Conservation (phyloP, 2,329 filamentous ascomycete species). For the Stemphylium vesicarium region DNA sequence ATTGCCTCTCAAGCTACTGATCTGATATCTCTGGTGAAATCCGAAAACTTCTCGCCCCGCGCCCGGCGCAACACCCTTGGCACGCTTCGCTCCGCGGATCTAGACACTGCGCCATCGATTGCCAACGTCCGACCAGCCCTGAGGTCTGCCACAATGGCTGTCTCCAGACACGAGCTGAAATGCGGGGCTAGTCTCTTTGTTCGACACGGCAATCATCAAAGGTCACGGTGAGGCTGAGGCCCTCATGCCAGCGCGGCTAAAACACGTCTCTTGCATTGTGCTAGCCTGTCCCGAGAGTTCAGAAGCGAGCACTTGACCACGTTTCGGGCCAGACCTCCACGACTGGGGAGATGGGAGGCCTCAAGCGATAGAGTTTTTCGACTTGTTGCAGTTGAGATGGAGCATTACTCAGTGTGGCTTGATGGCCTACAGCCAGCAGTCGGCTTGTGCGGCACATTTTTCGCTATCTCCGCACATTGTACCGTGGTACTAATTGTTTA, state of each 20-base stretch:
- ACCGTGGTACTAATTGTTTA: background rate
- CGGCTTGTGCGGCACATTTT: constrained; percentile 1
- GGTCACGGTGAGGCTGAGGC: constrained; percentile 2
- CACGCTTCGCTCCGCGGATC: background rate
- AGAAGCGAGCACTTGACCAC: constrained; percentile 5
- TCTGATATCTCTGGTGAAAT: background rate
- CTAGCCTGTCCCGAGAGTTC: constrained; percentile 5
- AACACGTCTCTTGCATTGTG: constrained; percentile 7
- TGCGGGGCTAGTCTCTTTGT: constrained; percentile 5
- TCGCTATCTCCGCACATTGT: background rate
- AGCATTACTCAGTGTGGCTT: background rate
- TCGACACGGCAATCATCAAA: constrained; percentile 2
- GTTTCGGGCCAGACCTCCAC: background rate
- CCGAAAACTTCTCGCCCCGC: background rate
- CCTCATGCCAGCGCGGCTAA: constrained; percentile 2
- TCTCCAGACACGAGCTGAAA: constrained; percentile 11
- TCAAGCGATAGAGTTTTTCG: background rate
- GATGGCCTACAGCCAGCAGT: background rate
- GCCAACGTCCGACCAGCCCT: constrained; percentile 6
- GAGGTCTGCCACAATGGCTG: constrained; percentile 4
- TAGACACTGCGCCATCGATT: constrained; percentile 3
- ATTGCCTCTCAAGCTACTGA: background rate
- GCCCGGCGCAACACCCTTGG: background rate
- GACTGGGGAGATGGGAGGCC: background rate
- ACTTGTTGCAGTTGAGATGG: background rate